These are phyloP conservation scores for Talaromyces nanjingensis DNA, from an alignment of 495 filamentous ascomycete genomes.

Conservation along the genomic window DNA sequence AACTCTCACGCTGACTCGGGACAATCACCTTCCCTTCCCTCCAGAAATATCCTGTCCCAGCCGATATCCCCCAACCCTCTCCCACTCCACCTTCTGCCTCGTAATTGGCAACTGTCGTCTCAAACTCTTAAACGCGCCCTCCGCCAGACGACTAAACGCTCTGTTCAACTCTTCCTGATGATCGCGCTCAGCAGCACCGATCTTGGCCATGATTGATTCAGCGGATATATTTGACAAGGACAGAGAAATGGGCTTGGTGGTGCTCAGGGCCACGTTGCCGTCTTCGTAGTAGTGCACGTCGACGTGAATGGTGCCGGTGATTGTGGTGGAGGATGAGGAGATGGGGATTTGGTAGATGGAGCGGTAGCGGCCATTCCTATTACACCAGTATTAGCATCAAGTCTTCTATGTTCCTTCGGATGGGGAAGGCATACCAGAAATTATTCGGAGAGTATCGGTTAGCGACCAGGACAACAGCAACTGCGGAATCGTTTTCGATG, in stretches of 20 bases:
- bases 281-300: constrained; percentile 99
- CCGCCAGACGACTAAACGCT: constrained; percentile 79
- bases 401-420: constrained; percentile 77
- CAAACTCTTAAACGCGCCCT: constrained; percentile 90
- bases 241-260: constrained; percentile 62
- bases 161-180: constrained; percentile 95
- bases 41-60: constrained; percentile 63
- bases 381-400: not conserved
- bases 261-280: constrained; percentile 89
- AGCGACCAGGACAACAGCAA: constrained; percentile 79
- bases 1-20: too few relatives aligned
- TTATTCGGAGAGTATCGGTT: constrained; percentile 98
- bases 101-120: constrained; percentile 92
- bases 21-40: constrained; percentile 28
- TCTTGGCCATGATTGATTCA: constrained; percentile 61
- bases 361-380: constrained; percentile 93
- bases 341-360: constrained; percentile 67
- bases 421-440: constrained; percentile 63
- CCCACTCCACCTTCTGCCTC: constrained; percentile 98
- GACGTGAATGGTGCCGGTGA: constrained; percentile 41
- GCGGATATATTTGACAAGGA: constrained; percentile 57
- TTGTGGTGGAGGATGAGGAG: constrained; percentile 46
- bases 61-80: constrained; percentile 94
- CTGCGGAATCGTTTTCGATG: constrained; percentile 61
- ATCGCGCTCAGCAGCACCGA: constrained; percentile 73